Evolutionary conservation across 2,329 filamentous ascomycete genomes (phyloP), one percentile per base, ranked within the genome.

Genomic region (Aulographum hederae): DNA sequence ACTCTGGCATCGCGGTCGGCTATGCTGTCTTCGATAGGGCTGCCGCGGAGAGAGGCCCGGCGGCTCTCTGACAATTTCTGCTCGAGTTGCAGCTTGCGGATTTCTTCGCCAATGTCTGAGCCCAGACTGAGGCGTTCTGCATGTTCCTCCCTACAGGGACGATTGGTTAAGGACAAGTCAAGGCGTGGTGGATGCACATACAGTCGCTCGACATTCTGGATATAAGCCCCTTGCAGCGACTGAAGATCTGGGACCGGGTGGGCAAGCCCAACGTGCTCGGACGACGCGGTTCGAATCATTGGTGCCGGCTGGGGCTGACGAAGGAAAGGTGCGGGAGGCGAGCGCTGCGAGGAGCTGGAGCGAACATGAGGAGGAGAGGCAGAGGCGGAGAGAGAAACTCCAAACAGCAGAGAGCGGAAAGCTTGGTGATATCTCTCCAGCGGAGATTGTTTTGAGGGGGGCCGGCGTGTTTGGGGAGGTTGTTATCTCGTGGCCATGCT

Each of bases 101-200:
- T 85, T 42, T 79, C 77, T 57, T 78, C 70, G 43, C 78, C 77
- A 45, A 84, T 78, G 38, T 78, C 80, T 38, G 73, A 78, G 29
- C 63, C 64, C 57, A 69, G 67, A 42, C 75, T 79, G 50, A 85
- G 61, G 40, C 72, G 67, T 52, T 84, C 78, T 30, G 78, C 78
- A 8, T 72, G 75, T 40, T 76, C 73, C 52, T 86, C 78, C n/a
- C n/a, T n/a, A n/a, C n/a, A n/a, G n/a, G n/a, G n/a, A n/a, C n/a
- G n/a, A n/a, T n/a, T n/a, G n/a, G n/a, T n/a, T n/a, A n/a, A n/a
- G n/a, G n/a, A n/a, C n/a, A n/a, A n/a, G n/a, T n/a, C n/a, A n/a
- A n/a, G n/a, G n/a, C n/a, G n/a, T n/a, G n/a, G n/a, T n/a, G n/a
- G n/a, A n/a, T n/a, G n/a, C n/a, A n/a, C n/a, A n/a, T n/a, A n/a